Percentiles rank a stretch among this genome's conserved stretches.
These are phyloP conservation scores for Polymyxa betae DNA, from an alignment of 208 protist species.

Conservation along the genomic window DNA sequence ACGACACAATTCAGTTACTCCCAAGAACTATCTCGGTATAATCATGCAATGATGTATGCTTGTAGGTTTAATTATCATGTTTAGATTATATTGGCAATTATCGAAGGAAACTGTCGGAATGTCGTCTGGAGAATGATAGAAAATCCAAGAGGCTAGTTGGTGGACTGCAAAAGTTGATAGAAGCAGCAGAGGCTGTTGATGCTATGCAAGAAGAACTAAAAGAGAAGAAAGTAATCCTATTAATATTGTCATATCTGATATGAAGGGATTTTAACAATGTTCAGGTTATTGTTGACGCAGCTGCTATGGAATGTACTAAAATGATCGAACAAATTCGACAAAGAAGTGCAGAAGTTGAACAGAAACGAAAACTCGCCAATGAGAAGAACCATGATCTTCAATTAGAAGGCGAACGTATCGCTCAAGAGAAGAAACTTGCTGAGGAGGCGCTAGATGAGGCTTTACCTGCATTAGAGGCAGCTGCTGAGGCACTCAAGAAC, in stretches of 20 bases:
- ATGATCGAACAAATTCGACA: conserved; percentile 73
- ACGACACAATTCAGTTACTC: conserved; percentile 95
- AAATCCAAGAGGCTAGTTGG: conserved; percentile 90
- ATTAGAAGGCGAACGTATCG: conserved; percentile 63
- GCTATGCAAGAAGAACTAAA: conserved; percentile 53
- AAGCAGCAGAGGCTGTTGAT: conserved; percentile 40
- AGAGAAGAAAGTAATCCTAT: conserved; percentile 1
- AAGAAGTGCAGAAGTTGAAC: conserved; percentile 62
- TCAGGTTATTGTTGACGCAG: conserved; percentile 88
- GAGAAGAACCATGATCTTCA: conserved; percentile 70
- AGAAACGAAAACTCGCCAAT: conserved; percentile 67
- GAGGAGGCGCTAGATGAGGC: conserved; percentile 87
- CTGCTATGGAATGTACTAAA: conserved; percentile 87
- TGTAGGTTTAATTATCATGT: background rate
- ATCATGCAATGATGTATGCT: background rate
- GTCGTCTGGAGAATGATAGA: conserved; percentile 88
- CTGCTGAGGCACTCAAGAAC: conserved; percentile 91
- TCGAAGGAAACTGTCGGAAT: conserved; percentile 84
- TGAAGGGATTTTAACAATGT: conserved; percentile 88
- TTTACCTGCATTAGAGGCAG: conserved; percentile 88
- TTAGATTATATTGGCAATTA: conserved; percentile 94
- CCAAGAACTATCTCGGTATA: conserved; percentile 93
- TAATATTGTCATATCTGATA: background rate
- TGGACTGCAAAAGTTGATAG: conserved; percentile 92
- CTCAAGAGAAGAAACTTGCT: conserved; percentile 65